Base-by-base conservation (phyloP, 495 filamentous ascomycete species). In the Penicillium roqueforti region DNA sequence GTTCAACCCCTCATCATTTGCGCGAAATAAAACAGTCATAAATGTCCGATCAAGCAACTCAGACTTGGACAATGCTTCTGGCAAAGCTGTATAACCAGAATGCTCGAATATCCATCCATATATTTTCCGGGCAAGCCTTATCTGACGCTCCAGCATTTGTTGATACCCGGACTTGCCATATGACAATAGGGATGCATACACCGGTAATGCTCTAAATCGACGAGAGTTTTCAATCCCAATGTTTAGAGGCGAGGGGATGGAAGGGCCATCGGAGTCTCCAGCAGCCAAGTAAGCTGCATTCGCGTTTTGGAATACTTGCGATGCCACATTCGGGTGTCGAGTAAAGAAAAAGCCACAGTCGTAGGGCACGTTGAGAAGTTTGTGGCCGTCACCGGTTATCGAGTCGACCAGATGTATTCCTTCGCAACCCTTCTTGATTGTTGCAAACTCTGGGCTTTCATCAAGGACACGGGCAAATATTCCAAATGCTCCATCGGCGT, bases 331-430 rank as follows among this genome's bases (percentile, higher is more conserved):
- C 1, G 79, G 70, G 48, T 87, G 75, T 8, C 84, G 83, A 57
- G 81, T 85, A 57, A 95, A 79, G 78, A 95, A 95, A 68, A 96
- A 88, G 13, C 92, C 92, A 58, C 83, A 91, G 67, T 97, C 92
- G 56, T 97, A 97, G 4, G 92, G 92, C 74, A 95, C 91, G 58
- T 97, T 97, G n/a, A 97, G 77, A 6, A 96, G 70, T 63, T 97
- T 96, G 66, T 97, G 92, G 2, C 79, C 88, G 60, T 97, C 92
- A 0, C 87, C 86, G 0, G 87, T 81, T 31, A 97, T 87, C 31
- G 89, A 95, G 64, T 97, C 91, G 2, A 86, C 90, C 14, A 92
- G 73, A 51, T 96, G 88, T n/a, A 96, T 62, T 3, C 88, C 89
- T 7, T 79, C 79, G 3, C 74, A 77, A 6, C 76, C 77, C 8